Evolutionary conservation across 495 filamentous ascomycete genomes (phyloP).

Genomic region (Penicillium bovifimosum): DNA sequence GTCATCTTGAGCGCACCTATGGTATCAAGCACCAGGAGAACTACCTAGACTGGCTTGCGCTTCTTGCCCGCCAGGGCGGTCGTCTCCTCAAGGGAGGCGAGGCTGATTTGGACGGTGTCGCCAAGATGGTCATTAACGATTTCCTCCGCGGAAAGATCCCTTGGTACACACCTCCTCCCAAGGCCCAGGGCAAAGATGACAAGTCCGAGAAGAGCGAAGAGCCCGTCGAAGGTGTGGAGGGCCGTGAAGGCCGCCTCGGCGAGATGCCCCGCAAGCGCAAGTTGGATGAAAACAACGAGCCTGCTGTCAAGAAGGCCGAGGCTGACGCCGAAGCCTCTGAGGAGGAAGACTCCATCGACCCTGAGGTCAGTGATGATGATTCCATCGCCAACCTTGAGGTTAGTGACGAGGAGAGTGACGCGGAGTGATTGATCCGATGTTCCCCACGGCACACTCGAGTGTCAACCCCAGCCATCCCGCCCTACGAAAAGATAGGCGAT

Average conservation of each 20-base stretch:
- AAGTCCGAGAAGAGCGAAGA: conserved; percentile 48
- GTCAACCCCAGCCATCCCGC: background rate
- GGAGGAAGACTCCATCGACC: conserved; percentile 35
- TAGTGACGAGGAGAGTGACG: conserved; percentile 41
- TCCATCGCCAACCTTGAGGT: conserved; percentile 42
- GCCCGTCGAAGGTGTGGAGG: conserved; percentile 34
- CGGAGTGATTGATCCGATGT: conserved; percentile 26
- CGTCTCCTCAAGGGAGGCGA: conserved; percentile 84
- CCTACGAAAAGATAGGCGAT: background rate
- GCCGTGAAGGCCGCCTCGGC: conserved; percentile 54
- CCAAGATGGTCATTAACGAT: conserved; percentile 93
- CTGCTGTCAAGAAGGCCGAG: conserved; percentile 26
- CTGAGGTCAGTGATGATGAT: conserved; percentile 33
- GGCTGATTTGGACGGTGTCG: conserved; percentile 85
- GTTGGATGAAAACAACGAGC: conserved; percentile 32
- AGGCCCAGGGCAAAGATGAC: conserved; percentile 48
- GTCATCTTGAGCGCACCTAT: conserved; percentile 90
- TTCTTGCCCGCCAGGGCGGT: conserved; percentile 82
- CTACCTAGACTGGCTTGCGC: conserved; percentile 76
- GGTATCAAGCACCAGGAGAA: conserved; percentile 64
- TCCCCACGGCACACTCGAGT: conserved; percentile 5
- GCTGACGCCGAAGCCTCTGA: conserved; percentile 23
- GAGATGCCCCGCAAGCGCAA: conserved; percentile 58
- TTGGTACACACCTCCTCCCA: conserved; percentile 85
- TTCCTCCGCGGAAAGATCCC: conserved; percentile 92